Evolutionary conservation across 2,329 filamentous ascomycete genomes (phyloP), one percentile per base, ranked within the genome.

Genomic region (Arthroderma sp.): DNA sequence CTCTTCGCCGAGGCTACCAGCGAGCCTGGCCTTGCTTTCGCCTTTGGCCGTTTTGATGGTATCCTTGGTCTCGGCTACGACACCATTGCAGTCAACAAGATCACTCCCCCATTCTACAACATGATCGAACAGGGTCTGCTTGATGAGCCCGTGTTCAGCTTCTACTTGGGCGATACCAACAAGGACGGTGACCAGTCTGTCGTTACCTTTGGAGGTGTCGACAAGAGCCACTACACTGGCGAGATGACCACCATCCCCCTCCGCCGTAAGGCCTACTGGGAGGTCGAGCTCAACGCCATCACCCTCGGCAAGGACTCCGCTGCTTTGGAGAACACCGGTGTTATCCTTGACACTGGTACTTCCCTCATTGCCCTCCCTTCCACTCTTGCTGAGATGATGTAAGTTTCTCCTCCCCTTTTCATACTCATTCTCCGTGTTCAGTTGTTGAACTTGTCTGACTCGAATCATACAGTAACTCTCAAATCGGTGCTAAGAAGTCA

Each of bases 201-300:
- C 76, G 91, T 85, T 60, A 84, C 85, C 64, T 98, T 98, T 64
- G 91, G 91, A 73, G 91, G 91, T 64, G 75, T 95, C 61, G 85
- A 97, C 74, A 77, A 89, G 76, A 77, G 79, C 70, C 89, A 93
- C 79, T 86, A 82, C 74, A 84, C 80, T 39, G 93, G 93, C 68
- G 85, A 97, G 74, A 81, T 98, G 67, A 88, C 85, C 71, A 94
- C 90, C 74, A 89, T 98, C 65, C 93, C 93, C 57, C 83, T 98
- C 66, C 88, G 93, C 74, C 88, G 93, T 72, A 97, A 97, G 86
- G 93, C 93, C 54, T 98, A 98, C 82, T 98, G 93, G 93, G 93
- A 98, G 81, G 91, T 98, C 57, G 91, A 97, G 68, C 84, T 98
- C 61, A 86, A 97, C 68, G 81, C 89, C 63, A 93, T 98, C 76